Percentiles rank a stretch among this genome's conserved stretches.
These are phyloP conservation scores for Taphrina confusa DNA, from an alignment of 1,139 yeast species.

Conservation along the genomic window DNA sequence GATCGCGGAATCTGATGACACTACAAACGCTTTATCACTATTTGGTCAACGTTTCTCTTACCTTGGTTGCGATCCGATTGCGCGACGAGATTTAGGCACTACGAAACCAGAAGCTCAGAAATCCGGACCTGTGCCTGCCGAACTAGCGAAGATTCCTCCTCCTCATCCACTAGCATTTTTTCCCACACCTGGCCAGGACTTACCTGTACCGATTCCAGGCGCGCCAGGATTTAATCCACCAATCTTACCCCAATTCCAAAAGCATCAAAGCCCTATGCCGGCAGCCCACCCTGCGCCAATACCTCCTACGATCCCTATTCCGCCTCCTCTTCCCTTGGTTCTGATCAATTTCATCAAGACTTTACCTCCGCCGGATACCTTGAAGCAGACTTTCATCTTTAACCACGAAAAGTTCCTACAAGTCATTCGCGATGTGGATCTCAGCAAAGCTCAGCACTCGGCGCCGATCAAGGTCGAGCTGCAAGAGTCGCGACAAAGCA, in stretches of 20 bases:
- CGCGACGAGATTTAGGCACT: conserved; percentile 32
- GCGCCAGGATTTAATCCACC: conserved; percentile 11
- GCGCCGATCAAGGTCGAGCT: neutral
- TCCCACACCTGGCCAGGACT: neutral
- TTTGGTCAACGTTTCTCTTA: conserved; percentile 33
- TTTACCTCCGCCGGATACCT: conserved; percentile 45
- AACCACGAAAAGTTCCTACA: conserved; percentile 36
- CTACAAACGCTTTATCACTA: conserved; percentile 42
- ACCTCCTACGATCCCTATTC: neutral
- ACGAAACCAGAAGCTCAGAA: no score
- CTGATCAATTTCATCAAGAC: conserved; percentile 42
- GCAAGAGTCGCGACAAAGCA: conserved; percentile 3
- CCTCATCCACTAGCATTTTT: conserved; percentile 16
- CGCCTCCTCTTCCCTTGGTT: conserved; percentile 36
- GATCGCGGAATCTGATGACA: conserved; percentile 66
- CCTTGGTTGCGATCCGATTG: conserved; percentile 31
- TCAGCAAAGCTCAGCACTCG: neutral
- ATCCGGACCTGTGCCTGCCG: no score
- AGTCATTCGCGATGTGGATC: conserved; percentile 10
- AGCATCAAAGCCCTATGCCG: conserved; percentile 4
- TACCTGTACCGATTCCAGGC: conserved; percentile 2
- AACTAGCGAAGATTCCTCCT: conserved; percentile 15
- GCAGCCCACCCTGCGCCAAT: conserved; percentile 1
- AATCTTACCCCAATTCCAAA: conserved; percentile 2
- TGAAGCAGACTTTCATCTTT: conserved; percentile 35